Base-by-base conservation (phyloP, 306 rosid species). In the Crotalaria pallida region DNA sequence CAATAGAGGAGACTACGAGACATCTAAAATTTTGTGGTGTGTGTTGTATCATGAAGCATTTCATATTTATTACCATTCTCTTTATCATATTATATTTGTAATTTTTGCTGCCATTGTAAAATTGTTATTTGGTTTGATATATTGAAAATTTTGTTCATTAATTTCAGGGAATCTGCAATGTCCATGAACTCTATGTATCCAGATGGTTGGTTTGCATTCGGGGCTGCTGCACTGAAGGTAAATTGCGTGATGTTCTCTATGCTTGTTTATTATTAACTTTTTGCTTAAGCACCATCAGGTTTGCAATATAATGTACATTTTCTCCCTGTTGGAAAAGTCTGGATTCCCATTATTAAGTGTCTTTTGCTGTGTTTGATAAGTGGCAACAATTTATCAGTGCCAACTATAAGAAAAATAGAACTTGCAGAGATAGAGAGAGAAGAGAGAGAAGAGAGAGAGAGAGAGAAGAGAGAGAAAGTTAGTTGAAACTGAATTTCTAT, bases 191-290 rank as follows among this genome's bases (percentile, higher is more conserved):
- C 98, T 72, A 62, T 94, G 85, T 83, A 79, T 84, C 95, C 94
- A 47, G 92, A 88, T 81, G 98, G 98, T 52, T 94, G 98, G 98
- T 94, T 90, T 81, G 97, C 98, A 27, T 73, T 90, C 69, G 98
- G 98, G 71, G 92, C 98, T 63, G 96, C 98, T 81, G 98, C 98
- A 26, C 80, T 94, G 72, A 94, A 94, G 98, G 98, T 90, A 76
- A 69, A 70, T 64, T 74, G 10, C 73, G 49, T 31, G 49, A 59
- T 73, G 58, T 64, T 11, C 80, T 4, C 67, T 49, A 16, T 67
- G 60, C 36, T 67, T 38, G 19, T 9, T 75, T 51, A 38, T 69
- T 43, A 6, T 67, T 65, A 27, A 47, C n/a, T n/a, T n/a, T 66
- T 43, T 33, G 8, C 63, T 31, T 72, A 34, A 76, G 38, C 33